Conservation (phyloP, 1,284 basidiomycete species). For the Leccinum pallidistipes region DNA sequence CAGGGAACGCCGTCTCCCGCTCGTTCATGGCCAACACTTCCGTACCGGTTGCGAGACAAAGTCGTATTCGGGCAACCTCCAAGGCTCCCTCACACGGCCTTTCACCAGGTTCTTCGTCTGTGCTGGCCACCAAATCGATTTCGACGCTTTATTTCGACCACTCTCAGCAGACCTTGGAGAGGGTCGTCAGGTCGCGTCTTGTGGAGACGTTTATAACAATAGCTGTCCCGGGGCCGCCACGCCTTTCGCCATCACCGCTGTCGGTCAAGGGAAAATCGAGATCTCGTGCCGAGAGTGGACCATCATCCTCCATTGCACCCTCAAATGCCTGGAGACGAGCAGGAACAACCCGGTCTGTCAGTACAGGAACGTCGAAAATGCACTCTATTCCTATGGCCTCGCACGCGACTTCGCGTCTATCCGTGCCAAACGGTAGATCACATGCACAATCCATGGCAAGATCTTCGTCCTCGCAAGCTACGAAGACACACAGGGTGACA, state of each 20-base stretch:
- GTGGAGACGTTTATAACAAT: slow-evolving; percentile 79
- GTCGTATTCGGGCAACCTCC: slow-evolving; percentile 51
- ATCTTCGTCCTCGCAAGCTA: slow-evolving; percentile 16
- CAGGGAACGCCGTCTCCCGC: slow-evolving; percentile 24
- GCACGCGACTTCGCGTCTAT: slow-evolving; percentile 11
- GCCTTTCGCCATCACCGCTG: slow-evolving; percentile 15
- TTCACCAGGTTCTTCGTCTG: slow-evolving; percentile 17
- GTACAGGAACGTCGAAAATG: slow-evolving; percentile 22
- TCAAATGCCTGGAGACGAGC: slow-evolving; percentile 6
- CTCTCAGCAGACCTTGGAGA: slow-evolving; percentile 68
- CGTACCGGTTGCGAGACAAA: slow-evolving; percentile 37
- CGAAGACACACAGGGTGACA: slow-evolving; percentile 26
- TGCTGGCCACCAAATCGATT: slow-evolving; percentile 3
- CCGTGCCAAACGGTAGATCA: slow-evolving; percentile 17
- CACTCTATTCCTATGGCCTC: slow-evolving; percentile 5
- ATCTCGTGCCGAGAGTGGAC: slow-evolving; percentile 29
- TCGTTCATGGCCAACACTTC: slow-evolving; percentile 16
- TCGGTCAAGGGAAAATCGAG: slow-evolving; percentile 21
- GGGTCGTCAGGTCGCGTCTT: slow-evolving; percentile 67
- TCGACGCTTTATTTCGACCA: slow-evolving; percentile 48
- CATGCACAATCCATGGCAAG: slow-evolving; percentile 19
- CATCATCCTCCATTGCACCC: slow-evolving; percentile 9
- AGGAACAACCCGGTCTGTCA: slow-evolving; percentile 11
- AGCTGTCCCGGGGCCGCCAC: slow-evolving; percentile 35
- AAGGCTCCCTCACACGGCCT: slow-evolving; percentile 44